These are phyloP conservation scores for Datura wrightii DNA, from an alignment of 257 asterid species.

Conservation along the genomic window DNA sequence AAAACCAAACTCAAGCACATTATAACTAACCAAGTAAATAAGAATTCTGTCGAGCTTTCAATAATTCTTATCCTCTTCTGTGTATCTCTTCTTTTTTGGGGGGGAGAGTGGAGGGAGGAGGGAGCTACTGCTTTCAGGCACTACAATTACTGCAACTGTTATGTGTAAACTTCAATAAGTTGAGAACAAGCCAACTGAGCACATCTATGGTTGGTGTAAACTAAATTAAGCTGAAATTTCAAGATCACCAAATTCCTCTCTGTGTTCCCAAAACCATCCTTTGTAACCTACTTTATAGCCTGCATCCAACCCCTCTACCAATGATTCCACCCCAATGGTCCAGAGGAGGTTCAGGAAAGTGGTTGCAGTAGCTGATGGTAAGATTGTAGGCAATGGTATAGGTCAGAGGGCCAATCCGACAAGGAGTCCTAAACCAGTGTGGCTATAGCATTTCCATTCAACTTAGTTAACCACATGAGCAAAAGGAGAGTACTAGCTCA, in stretches of 20 bases:
- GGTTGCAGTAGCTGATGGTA: neutral
- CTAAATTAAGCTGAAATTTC: slow-evolving; percentile 9
- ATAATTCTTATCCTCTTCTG: neutral
- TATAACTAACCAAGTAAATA: neutral
- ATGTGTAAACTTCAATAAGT: neutral
- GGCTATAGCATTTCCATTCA: slow-evolving; percentile 15
- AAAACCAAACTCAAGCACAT: neutral
- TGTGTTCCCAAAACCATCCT: neutral
- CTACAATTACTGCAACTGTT: neutral
- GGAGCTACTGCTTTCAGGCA: neutral
- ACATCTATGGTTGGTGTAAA: neutral
- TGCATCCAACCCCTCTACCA: neutral
- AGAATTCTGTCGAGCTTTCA: neutral
- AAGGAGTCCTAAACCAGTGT: neutral
- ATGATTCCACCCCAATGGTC: neutral
- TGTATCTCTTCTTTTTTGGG: neutral
- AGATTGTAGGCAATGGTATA: neutral
- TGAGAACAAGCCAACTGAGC: neutral
- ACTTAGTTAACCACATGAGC: neutral
- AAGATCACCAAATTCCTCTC: neutral
- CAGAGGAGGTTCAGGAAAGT: neutral
- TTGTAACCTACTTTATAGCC: neutral
- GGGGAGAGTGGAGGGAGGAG: neutral
- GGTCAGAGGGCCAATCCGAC: too few species aligned
- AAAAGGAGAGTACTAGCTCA: slow-evolving; percentile 9